Evolutionary conservation across 768 basidiomycete species (phyloP).

Genomic region (Podaxis mareebaensis): DNA sequence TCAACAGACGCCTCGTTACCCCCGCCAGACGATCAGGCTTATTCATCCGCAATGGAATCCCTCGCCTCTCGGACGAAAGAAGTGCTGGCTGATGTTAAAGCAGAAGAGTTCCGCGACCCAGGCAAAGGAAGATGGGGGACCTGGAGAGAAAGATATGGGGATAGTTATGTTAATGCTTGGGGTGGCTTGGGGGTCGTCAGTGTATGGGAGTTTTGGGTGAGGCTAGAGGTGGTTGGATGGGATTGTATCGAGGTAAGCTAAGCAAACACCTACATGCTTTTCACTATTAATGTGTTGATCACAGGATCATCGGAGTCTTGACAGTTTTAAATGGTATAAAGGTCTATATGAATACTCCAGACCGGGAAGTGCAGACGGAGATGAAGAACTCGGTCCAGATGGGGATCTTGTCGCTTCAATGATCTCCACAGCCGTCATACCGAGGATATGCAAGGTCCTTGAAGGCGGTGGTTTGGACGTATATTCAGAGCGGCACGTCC

Average conservation of each 20-base stretch:
- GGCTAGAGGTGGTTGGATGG: conserved; percentile 87
- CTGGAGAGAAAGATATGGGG: conserved; percentile 78
- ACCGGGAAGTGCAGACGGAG: conserved; percentile 37
- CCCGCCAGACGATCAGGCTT: conserved; percentile 69
- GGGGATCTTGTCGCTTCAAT: conserved; percentile 88
- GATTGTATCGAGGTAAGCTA: conserved; percentile 74
- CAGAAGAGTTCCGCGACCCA: conserved; percentile 84
- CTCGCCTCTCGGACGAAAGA: conserved; percentile 52
- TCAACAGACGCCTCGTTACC: conserved; percentile 82
- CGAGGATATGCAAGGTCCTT: conserved; percentile 71
- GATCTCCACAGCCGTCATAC: conserved; percentile 81
- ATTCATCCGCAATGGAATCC: conserved; percentile 56
- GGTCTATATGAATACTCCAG: conserved; percentile 78
- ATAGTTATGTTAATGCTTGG: conserved; percentile 89
- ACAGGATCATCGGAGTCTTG: conserved; percentile 57
- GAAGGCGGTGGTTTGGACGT: conserved; percentile 81
- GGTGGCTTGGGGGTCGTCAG: conserved; percentile 85
- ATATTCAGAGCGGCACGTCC: conserved; percentile 66
- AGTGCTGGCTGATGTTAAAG: conserved; percentile 79
- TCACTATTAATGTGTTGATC: neutral
- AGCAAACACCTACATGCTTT: neutral
- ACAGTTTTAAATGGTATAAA: conserved; percentile 84
- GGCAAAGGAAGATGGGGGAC: conserved; percentile 58
- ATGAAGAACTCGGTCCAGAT: conserved; percentile 69
- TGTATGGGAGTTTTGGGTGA: conserved; percentile 95